A percentile compares a stretch with the other conserved stretches of the same genome.
phyloP scores from a whole-genome alignment of 306 rosid genomes.

The Glycyrrhiza uralensis region DNA sequence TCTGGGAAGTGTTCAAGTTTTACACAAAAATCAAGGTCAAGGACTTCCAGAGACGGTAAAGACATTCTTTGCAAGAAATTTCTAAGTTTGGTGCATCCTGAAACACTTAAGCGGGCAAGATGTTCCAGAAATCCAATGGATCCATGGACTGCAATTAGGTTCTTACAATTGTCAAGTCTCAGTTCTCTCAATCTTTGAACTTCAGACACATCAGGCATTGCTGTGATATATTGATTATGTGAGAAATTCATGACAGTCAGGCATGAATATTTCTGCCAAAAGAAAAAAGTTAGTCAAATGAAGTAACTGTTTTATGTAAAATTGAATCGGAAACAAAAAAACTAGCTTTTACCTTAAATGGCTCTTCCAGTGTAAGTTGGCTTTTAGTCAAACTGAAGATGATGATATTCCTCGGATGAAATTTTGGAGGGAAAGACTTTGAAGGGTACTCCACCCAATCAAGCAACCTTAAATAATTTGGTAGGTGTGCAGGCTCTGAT shows the following conservation, averaged over 20 bases:
- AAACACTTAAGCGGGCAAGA: not conserved
- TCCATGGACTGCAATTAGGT: not conserved
- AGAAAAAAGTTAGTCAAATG: not conserved
- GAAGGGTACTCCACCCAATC: constrained; percentile 18
- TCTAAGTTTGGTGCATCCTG: not conserved
- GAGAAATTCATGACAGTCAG: not conserved
- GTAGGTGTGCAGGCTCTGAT: not conserved
- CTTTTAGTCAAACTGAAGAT: not conserved
- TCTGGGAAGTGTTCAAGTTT: constrained; percentile 8
- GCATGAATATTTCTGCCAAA: not conserved
- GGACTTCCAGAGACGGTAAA: not conserved
- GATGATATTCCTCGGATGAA: not conserved
- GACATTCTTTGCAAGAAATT: not conserved
- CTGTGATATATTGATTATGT: not conserved
- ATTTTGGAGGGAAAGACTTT: not conserved
- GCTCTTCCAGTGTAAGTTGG: not conserved
- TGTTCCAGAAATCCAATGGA: constrained; percentile 1
- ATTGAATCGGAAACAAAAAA: too few relatives aligned
- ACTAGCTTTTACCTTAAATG: constrained; percentile 24
- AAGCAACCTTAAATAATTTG: constrained; percentile 17
- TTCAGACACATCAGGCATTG: not conserved
- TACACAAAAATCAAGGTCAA: not conserved
- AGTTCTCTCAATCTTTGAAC: not conserved
- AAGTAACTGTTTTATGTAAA: too few relatives aligned
- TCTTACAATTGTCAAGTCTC: not conserved